phyloP scores from a whole-genome alignment of 1,139 yeast genomes.

The Lodderomyces orthopsilosis region DNA sequence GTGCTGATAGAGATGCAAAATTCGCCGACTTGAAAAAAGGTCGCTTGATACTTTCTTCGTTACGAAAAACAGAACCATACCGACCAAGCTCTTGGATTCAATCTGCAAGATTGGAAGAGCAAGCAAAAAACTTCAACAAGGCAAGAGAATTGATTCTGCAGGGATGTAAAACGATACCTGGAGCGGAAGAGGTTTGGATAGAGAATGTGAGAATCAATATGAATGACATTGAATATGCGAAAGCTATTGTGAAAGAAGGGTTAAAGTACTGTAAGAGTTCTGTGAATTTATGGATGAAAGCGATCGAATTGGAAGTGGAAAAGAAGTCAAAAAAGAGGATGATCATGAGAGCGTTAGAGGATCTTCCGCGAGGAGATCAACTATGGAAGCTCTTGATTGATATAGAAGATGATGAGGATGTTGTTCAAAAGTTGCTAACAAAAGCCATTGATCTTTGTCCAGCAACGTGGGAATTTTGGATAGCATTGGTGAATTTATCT shows the following conservation, averaged over 20 bases:
- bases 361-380: slow-evolving; percentile 41
- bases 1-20: slow-evolving; percentile 12
- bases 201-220: slow-evolving; percentile 70
- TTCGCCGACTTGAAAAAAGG: slow-evolving; percentile 36
- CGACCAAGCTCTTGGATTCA: slow-evolving; percentile 87
- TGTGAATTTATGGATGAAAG: slow-evolving; percentile 68
- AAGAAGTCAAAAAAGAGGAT: slow-evolving; percentile 49
- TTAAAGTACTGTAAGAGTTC: slow-evolving; percentile 56
- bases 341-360: slow-evolving; percentile 59
- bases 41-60: slow-evolving; percentile 60
- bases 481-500: slow-evolving; percentile 40
- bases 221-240: slow-evolving; percentile 43
- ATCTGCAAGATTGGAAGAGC: slow-evolving; percentile 75
- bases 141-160: slow-evolving; percentile 65
- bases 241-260: slow-evolving; percentile 63
- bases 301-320: slow-evolving; percentile 64
- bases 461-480: slow-evolving; percentile 64
- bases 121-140: slow-evolving; percentile 49
- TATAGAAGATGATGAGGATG: slow-evolving; percentile 46
- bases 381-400: slow-evolving; percentile 58
- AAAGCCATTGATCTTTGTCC: slow-evolving; percentile 77
- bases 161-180: slow-evolving; percentile 72
- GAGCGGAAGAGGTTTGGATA: slow-evolving; percentile 75
- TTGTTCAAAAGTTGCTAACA: slow-evolving; percentile 52
- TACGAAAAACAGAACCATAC: slow-evolving; percentile 69